phyloP scores from a whole-genome alignment of 2,329 filamentous ascomycete genomes.

The Hypomyces rosellus region DNA sequence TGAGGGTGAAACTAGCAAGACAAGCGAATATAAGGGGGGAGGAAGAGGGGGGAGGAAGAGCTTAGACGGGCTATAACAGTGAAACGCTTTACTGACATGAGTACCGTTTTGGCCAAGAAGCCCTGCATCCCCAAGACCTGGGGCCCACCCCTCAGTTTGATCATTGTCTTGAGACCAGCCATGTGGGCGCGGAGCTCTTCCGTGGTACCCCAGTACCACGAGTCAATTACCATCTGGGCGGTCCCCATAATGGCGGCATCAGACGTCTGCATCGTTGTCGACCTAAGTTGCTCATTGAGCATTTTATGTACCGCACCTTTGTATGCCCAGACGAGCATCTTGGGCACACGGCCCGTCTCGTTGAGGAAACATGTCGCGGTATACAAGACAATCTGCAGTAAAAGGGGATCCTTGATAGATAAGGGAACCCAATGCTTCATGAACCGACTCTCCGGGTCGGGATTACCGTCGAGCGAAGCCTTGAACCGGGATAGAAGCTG shows the following conservation, averaged over 20 bases:
- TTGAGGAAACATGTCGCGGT: conserved; percentile 46
- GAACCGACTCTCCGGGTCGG: conserved; percentile 37
- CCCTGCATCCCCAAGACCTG: conserved; percentile 40
- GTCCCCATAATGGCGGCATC: conserved; percentile 43
- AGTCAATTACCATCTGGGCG: conserved; percentile 42
- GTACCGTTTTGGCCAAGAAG: conserved; percentile 41
- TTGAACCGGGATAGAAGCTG: conserved; percentile 46
- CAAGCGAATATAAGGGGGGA: background rate
- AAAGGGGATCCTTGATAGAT: conserved; percentile 43
- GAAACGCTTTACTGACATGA: conserved; percentile 33
- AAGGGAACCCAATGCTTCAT: conserved; percentile 43
- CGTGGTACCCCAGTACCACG: conserved; percentile 49
- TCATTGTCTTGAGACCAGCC: conserved; percentile 41
- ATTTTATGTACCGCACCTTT: conserved; percentile 38
- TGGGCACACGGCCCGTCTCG: conserved; percentile 42
- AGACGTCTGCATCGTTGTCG: conserved; percentile 29
- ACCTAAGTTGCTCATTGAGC: conserved; percentile 41
- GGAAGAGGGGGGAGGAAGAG: background rate
- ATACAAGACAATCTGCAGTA: conserved; percentile 43
- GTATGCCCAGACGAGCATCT: conserved; percentile 35
- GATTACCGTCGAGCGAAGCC: conserved; percentile 42
- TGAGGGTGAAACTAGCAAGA: background rate
- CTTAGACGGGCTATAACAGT: background rate
- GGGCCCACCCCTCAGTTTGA: conserved; percentile 40
- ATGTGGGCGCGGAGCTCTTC: conserved; percentile 41